Evolutionary conservation across 148 eudicot genomes (phyloP).

Genomic region (Rhododendron molle): DNA sequence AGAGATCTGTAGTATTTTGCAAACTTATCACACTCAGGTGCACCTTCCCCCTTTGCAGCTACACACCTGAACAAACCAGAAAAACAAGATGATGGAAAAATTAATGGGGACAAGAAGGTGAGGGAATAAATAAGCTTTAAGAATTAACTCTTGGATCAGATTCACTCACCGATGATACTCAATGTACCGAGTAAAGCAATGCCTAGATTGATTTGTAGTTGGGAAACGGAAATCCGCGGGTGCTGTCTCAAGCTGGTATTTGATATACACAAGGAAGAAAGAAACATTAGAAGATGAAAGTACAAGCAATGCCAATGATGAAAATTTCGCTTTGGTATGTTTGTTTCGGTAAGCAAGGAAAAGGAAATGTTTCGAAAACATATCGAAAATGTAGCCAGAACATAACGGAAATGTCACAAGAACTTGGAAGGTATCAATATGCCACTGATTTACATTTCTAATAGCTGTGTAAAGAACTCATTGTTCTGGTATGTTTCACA

Average conservation of each 20-base stretch:
- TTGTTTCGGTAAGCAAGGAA: not conserved
- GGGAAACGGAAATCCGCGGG: slow-evolving; percentile 97
- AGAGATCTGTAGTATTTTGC: slow-evolving; percentile 57
- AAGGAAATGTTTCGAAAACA: not conserved
- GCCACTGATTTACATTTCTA: not conserved
- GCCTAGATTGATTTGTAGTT: slow-evolving; percentile 92
- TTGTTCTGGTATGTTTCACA: not conserved
- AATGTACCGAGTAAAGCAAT: slow-evolving; percentile 89
- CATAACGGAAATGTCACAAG: not conserved
- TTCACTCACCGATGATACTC: slow-evolving; percentile 76
- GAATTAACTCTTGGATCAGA: not conserved
- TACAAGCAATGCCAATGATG: not conserved
- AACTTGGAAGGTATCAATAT: not conserved
- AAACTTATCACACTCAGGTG: slow-evolving; percentile 51
- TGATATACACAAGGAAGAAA: not conserved
- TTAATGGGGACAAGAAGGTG: not conserved
- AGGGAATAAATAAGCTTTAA: not conserved
- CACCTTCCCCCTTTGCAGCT: slow-evolving; percentile 55
- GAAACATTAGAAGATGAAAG: slow-evolving; percentile 14
- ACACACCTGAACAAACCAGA: slow-evolving; percentile 30
- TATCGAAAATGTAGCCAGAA: not conserved
- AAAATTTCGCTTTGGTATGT: not conserved
- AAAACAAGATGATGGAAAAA: not conserved
- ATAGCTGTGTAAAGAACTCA: not conserved
- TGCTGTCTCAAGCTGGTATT: slow-evolving; percentile 75